Conservation (phyloP, 495 filamentous ascomycete genomes). For the Penicillium bovifimosum region DNA sequence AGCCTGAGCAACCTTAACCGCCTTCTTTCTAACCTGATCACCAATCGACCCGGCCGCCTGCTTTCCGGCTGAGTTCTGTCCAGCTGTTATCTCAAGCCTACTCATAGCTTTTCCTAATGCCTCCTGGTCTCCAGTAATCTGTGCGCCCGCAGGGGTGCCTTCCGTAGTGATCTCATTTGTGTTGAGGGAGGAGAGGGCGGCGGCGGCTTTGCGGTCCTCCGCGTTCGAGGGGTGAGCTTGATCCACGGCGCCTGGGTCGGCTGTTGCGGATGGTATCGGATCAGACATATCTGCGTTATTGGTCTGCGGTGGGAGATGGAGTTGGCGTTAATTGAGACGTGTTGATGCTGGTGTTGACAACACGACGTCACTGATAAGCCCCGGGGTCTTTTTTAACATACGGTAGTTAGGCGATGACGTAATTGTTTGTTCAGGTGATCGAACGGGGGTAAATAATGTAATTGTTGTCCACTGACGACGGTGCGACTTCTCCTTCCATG, state of each 20-base stretch:
- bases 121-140: conserved; percentile 61
- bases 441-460: too few relatives aligned
- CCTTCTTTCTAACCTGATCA: conserved; percentile 43
- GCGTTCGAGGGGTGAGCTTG: conserved; percentile 59
- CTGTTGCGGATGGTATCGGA: conserved; percentile 63
- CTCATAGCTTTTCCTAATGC: conserved; percentile 82
- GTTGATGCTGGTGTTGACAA: neutral
- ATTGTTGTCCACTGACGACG: too few relatives aligned
- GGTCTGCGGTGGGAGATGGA: neutral
- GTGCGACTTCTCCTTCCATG: too few relatives aligned
- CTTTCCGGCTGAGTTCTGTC: conserved; percentile 21
- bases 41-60: conserved; percentile 35
- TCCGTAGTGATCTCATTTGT: conserved; percentile 49
- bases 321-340: neutral
- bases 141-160: conserved; percentile 41
- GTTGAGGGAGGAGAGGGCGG: conserved; percentile 74
- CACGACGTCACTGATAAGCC: conserved; percentile 1
- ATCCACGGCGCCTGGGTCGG: conserved; percentile 56
- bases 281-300: conserved; percentile 41
- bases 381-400: too few relatives aligned
- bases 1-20: conserved; percentile 58
- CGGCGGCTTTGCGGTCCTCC: conserved; percentile 87
- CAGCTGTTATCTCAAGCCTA: conserved; percentile 49
- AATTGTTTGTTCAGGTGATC: neutral
- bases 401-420: neutral